Base-by-base conservation (phyloP, 2,329 filamentous ascomycete genomes). In the Monosporascus sp. region DNA sequence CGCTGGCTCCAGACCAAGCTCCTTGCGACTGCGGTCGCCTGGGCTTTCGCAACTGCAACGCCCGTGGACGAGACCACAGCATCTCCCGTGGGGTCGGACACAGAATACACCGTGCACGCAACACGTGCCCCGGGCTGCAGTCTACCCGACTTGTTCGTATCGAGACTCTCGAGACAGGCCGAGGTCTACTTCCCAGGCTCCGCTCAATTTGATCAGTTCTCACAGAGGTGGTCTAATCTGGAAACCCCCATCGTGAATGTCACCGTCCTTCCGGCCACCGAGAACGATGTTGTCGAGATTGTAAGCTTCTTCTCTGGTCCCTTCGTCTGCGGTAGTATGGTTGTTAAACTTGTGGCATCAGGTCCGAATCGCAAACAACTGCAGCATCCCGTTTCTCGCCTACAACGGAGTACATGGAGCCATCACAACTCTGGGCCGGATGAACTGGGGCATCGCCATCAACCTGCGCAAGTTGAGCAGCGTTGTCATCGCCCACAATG, bases 361-460 rank as follows among this genome's bases (percentile, higher is more conserved):
- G 75, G 70, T 79, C 43, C 70, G 71, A 63, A 81, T 70, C 54
- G 79, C 80, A 43, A 78, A 76, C 57, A 60, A 69, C 38, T 65
- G 72, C 46, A 59, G 69, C 2, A 53, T 80, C 2, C 77, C 79
- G 0, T 81, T 84, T 56, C 72, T 84, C 2, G 74, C 78, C 0
- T 75, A 71, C 61, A 80, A 78, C 60, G 77, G 78, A 16, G 73
- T 69, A 2, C 81, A 84, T 53, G 81, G 79, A 3, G 68, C 75
- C 3, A 69, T 78, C 46, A 77, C 70, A 41, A 78, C 76, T 0
- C 59, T 82, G 2, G 77, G 74, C 0, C 70, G 65, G 40, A 77
- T 82, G 70, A 59, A 75, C 4, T 65, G 70, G 50, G 80, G 79
- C 4, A 76, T 82, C 17, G 72, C 75, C 56, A 81, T 83, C 51